Percentiles rank a stretch among this genome's conserved stretches.
Evolutionary conservation across 192 early-diverging fungal species (phyloP).

Genomic region (Polychytrium aggregatum): DNA sequence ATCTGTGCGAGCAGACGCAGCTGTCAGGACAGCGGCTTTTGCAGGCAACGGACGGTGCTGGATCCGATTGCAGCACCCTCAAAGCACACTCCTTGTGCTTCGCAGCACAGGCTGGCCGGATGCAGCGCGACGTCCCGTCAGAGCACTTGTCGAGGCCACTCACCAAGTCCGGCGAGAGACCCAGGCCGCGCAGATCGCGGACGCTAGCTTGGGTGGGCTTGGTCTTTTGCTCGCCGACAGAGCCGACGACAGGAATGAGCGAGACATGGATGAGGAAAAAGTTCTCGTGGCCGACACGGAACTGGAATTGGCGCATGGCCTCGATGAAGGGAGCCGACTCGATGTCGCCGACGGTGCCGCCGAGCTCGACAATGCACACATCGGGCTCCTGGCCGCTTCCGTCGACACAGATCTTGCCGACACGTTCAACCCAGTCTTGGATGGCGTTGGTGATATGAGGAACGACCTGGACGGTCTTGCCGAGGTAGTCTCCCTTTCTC

Average conservation of each 20-base stretch:
- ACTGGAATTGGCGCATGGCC: constrained; percentile 99
- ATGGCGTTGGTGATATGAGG: constrained; percentile 96
- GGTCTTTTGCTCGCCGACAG: constrained; percentile 98
- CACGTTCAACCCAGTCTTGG: constrained; percentile 96
- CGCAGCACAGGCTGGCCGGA: too few species aligned
- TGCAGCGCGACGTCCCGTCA: too few species aligned
- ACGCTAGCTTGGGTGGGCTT: constrained; percentile 98
- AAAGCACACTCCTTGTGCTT: too few species aligned
- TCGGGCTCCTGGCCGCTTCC: constrained; percentile 72
- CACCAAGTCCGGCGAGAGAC: constrained; percentile 83
- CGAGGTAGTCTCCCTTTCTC: constrained; percentile 90
- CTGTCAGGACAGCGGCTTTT: too few species aligned
- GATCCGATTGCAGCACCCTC: too few species aligned
- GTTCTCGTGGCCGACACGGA: constrained; percentile 96
- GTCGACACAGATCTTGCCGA: constrained; percentile 80
- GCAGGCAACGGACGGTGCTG: too few species aligned
- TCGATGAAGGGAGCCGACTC: constrained; percentile 99
- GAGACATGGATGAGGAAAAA: constrained; percentile 97
- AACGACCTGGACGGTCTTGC: constrained; percentile 98
- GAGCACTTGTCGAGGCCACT: too few species aligned
- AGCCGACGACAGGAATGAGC: constrained; percentile 89
- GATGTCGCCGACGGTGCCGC: constrained; percentile 98
- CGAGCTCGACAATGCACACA: constrained; percentile 96
- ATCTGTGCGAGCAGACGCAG: too few species aligned
- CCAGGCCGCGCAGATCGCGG: constrained; percentile 86